Percentiles rank a stretch among this genome's conserved stretches.
phyloP scores from a whole-genome alignment of 192 early-diverging fungal genomes.

The Backusella circina region DNA sequence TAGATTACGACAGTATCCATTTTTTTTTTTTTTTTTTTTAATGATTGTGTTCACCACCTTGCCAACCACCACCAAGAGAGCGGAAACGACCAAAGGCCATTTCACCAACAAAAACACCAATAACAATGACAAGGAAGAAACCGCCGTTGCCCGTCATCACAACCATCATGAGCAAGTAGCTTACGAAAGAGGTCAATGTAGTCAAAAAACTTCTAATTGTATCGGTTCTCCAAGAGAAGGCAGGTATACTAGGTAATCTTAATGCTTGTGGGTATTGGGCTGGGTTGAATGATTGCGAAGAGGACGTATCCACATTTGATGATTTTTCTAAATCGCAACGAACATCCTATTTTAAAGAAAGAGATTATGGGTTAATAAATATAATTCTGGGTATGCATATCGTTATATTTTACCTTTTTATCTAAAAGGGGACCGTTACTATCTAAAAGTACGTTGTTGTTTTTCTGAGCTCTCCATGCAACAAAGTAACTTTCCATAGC shows the following conservation, averaged over 20 bases:
- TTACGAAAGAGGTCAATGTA: constrained; percentile 30
- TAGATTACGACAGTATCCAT: background rate
- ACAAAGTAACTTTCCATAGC: constrained; percentile 41
- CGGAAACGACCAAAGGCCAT: constrained; percentile 45
- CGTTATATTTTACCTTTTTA: background rate
- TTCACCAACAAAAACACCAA: constrained; percentile 49
- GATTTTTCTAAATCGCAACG: constrained; percentile 6
- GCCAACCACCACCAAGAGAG: constrained; percentile 18
- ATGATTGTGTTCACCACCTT: constrained; percentile 11
- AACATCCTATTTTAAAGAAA: background rate
- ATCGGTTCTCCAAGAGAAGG: constrained; percentile 45
- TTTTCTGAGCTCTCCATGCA: constrained; percentile 33
- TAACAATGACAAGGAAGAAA: constrained; percentile 42
- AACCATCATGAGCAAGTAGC: constrained; percentile 50
- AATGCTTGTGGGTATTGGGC: constrained; percentile 5
- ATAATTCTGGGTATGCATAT: background rate
- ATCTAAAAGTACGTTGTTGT: constrained; percentile 4
- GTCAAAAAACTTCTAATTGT: constrained; percentile 38
- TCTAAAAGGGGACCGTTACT: background rate
- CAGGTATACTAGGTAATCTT: constrained; percentile 33
- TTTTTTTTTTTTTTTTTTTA: background rate
- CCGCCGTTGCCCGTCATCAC: constrained; percentile 54
- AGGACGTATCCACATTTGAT: background rate
- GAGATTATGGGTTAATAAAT: background rate
- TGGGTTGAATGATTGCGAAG: background rate